These are phyloP conservation scores for Penicillium crustosum DNA, from an alignment of 2,329 filamentous ascomycete species.

Conservation along the genomic window DNA sequence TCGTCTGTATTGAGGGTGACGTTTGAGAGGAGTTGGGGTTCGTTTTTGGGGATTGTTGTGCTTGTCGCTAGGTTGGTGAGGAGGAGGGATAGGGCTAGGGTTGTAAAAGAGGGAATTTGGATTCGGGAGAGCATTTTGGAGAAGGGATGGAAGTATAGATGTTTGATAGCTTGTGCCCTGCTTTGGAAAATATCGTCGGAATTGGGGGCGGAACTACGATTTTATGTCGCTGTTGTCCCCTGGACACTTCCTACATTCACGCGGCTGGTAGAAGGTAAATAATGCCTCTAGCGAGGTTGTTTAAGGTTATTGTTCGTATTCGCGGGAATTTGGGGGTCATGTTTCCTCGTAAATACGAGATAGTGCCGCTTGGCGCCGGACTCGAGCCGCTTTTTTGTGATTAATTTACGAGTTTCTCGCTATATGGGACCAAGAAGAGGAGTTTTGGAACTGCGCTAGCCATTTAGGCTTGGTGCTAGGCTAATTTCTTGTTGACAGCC, in stretches of 20 bases:
- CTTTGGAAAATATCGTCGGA: background rate
- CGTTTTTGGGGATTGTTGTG: background rate
- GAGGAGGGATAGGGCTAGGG: background rate
- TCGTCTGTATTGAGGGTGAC: constrained; percentile 3
- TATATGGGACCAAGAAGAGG: background rate
- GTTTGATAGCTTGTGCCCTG: background rate
- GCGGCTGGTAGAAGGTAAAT: background rate
- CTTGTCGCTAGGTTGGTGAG: background rate
- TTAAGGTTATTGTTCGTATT: constrained; percentile 2
- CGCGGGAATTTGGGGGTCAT: background rate
- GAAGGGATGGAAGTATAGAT: background rate
- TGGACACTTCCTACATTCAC: background rate
- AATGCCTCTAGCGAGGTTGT: background rate
- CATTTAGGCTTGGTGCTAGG: background rate
- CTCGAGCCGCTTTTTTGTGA: constrained; percentile 14
- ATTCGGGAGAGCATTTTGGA: constrained; percentile 3
- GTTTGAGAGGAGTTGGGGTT: constrained; percentile 16
- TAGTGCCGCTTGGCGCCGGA: constrained; percentile 12
- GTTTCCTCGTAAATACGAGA: constrained; percentile 19
- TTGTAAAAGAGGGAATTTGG: background rate
- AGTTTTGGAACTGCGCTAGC: background rate
- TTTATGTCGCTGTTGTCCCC: background rate
- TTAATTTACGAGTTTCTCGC: background rate
- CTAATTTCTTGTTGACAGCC: background rate
- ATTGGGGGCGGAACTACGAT: background rate